A percentile compares a stretch with the other conserved stretches of the same genome.
Conservation (phyloP, 2,329 filamentous ascomycete genomes). For the Colletotrichum sp. region DNA sequence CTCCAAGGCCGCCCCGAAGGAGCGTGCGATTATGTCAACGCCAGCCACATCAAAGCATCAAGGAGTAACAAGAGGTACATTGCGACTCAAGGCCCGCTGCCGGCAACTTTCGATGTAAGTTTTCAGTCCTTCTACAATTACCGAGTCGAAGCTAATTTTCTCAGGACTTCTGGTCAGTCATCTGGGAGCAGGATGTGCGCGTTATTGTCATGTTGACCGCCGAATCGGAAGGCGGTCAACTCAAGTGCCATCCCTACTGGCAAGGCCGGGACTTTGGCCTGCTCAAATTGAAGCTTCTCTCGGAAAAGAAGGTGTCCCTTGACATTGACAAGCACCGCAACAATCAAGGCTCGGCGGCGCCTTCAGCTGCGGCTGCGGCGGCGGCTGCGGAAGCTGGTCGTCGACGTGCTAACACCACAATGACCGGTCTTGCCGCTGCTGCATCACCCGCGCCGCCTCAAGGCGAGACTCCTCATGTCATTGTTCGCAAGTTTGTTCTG, state of each 20-base stretch:
- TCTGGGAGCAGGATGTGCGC: slow-evolving; percentile 96
- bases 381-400: slow-evolving; percentile 17
- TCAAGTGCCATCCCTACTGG: slow-evolving; percentile 98
- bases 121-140: not conserved
- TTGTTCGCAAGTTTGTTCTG: slow-evolving; percentile 86
- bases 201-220: slow-evolving; percentile 97
- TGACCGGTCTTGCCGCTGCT: slow-evolving; percentile 31
- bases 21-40: slow-evolving; percentile 93
- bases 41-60: slow-evolving; percentile 81
- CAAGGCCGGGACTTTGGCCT: slow-evolving; percentile 77
- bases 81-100: slow-evolving; percentile 91
- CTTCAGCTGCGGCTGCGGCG: slow-evolving; percentile 12
- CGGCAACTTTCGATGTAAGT: slow-evolving; percentile 86
- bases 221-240: slow-evolving; percentile 88
- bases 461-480: slow-evolving; percentile 74
- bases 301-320: slow-evolving; percentile 82
- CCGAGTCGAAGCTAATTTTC: not conserved
- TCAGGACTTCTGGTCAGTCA: slow-evolving; percentile 95
- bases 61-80: slow-evolving; percentile 93
- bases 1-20: slow-evolving; percentile 70
- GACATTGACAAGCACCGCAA: slow-evolving; percentile 64
- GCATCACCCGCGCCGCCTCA: slow-evolving; percentile 27
- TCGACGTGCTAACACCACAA: slow-evolving; percentile 34
- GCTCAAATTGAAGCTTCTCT: slow-evolving; percentile 76
- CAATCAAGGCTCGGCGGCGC: slow-evolving; percentile 21